Base-by-base conservation (phyloP, 1,284 basidiomycete genomes). In the Malassezia dermatis region DNA sequence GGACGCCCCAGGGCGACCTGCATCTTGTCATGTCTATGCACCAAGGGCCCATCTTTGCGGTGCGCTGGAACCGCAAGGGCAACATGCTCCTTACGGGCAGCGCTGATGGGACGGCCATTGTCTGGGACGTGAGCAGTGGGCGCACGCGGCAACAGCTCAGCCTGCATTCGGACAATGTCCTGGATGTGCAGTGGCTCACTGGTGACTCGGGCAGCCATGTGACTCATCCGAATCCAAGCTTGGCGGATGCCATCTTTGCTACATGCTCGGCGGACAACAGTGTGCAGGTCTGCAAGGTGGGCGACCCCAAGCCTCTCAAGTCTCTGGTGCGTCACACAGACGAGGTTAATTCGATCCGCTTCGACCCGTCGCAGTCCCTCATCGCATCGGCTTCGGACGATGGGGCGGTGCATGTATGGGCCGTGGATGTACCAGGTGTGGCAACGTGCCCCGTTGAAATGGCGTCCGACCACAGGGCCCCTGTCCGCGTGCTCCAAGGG, bases 21-120 rank as follows among this genome's bases (percentile, higher is more conserved):
- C 69, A 71, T 50, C 63, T 73, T 24, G 72, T 75, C 58, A 69
- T 75, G 69, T 72, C 71, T 3, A 73, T 73, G 72, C 72, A 75
- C 44, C 71, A 73, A 42, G 72, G 72, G 2, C 63, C 72, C n/a
- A 69, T 75, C 55, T 67, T 71, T 53, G 65, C 58, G 34, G 70
- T 75, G 17, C 66, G 65, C 15, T 75, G 72, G 72, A 75, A 75
- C 44, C 63, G 66, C 37, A 66, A 67, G 41, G 72, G 72, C 40
- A 71, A 63, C 41, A 61, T 66, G 61, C 58, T 75, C 27, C 62
- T 75, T 15, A 69, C 71, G 6, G 69, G 67, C 43, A 66, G 65
- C 44, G 62, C 64, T 19, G 72, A 75, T 47, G 68, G 71, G 24
- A 67, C 72, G 39, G 69, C 66, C 37, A 75, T 75, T 34, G 69